phyloP scores from a whole-genome alignment of 108 stramenopile species.

The Skeletonema potamos region DNA sequence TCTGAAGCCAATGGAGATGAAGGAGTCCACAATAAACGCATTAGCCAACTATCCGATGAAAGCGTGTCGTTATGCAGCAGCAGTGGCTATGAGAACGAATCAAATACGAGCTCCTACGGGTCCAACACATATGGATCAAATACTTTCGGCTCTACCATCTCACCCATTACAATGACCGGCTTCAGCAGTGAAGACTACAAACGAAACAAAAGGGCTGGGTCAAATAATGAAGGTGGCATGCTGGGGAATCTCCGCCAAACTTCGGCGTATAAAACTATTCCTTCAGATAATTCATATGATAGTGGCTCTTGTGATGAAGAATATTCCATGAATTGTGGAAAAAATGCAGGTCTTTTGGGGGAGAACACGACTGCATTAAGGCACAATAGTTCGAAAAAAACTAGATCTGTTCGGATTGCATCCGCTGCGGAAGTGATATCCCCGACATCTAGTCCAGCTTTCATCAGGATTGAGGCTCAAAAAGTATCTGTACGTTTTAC shows the following conservation, averaged over 20 bases:
- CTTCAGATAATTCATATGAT: neutral
- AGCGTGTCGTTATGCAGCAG: constrained; percentile 12
- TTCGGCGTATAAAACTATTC: neutral
- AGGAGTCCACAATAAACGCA: neutral
- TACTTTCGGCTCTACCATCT: constrained; percentile 7
- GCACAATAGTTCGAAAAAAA: neutral
- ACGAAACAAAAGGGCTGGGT: neutral
- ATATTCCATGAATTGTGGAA: constrained; percentile 14
- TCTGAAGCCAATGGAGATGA: neutral
- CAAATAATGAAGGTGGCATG: constrained; percentile 13
- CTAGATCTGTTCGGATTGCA: neutral
- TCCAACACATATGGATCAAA: constrained; percentile 2
- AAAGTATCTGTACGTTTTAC: neutral
- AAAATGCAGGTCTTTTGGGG: neutral
- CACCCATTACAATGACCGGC: constrained; percentile 30
- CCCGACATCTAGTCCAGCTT: neutral
- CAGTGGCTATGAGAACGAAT: constrained; percentile 33
- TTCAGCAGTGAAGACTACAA: constrained; percentile 2
- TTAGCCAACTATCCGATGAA: neutral
- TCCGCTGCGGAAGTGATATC: neutral
- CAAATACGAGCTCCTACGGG: constrained; percentile 27
- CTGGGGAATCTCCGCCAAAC: constrained; percentile 13
- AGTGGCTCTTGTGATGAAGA: constrained; percentile 15
- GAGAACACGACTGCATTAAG: neutral
- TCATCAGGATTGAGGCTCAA: neutral